phyloP scores from a whole-genome alignment of 2,329 filamentous ascomycete species.

The Drechslera avenae region DNA sequence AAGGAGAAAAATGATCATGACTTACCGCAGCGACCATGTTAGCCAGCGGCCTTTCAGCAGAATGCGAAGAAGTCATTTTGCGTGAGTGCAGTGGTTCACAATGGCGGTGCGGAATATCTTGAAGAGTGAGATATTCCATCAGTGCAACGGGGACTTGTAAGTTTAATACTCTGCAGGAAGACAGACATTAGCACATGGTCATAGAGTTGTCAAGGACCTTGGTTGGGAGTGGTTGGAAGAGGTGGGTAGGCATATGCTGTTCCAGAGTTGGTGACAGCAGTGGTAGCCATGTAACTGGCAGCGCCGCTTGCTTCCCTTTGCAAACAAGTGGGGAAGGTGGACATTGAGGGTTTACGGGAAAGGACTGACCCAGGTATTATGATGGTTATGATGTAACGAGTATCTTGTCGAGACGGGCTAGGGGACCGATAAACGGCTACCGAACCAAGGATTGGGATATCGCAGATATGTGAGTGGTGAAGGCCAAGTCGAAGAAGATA shows the following conservation, averaged over 20 bases:
- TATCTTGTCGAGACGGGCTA: conserved; percentile 8
- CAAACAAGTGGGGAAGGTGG: conserved; percentile 8
- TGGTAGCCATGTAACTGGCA: conserved; percentile 11
- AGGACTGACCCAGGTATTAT: conserved; percentile 15
- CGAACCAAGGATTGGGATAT: conserved; percentile 12
- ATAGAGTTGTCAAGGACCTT: conserved; percentile 1
- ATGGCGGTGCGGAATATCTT: conserved; percentile 46
- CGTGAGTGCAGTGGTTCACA: conserved; percentile 34
- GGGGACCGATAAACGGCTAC: conserved; percentile 10
- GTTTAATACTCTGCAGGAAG: conserved; percentile 19
- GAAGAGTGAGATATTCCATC: conserved; percentile 49
- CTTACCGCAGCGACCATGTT: conserved; percentile 40
- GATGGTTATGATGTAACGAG: conserved; percentile 14
- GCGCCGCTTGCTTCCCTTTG: conserved; percentile 4
- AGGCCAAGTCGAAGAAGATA: conserved; percentile 8
- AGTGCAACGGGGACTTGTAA: conserved; percentile 3
- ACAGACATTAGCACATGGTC: conserved; percentile 6
- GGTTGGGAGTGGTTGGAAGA: conserved; percentile 11
- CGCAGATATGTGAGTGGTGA: conserved; percentile 15
- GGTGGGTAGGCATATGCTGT: neutral
- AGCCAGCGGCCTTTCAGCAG: conserved; percentile 29
- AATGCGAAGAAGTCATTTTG: conserved; percentile 36
- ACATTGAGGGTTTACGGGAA: neutral
- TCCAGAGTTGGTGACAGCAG: conserved; percentile 20
- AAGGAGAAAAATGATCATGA: conserved; percentile 18